These are phyloP conservation scores for Geosmithia morbida DNA, from an alignment of 2,329 filamentous ascomycete species.

Conservation along the genomic window DNA sequence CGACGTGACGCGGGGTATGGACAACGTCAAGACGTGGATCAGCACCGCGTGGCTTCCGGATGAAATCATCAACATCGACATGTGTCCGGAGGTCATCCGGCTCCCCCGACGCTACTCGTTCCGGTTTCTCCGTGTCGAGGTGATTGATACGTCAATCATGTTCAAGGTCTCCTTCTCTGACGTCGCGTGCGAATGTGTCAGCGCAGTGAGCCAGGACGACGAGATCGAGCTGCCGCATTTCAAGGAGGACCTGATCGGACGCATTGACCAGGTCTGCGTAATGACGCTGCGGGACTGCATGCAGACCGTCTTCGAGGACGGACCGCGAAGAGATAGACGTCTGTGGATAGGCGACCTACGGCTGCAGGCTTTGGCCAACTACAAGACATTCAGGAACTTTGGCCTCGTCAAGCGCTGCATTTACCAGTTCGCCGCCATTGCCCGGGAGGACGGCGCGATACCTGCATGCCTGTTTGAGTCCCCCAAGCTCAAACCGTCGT, in stretches of 20 bases:
- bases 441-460: slow-evolving; percentile 15
- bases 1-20: slow-evolving; percentile 18
- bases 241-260: slow-evolving; percentile 7
- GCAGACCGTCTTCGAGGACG: slow-evolving; percentile 23
- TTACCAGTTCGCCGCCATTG: slow-evolving; percentile 17
- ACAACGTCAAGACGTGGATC: slow-evolving; percentile 19
- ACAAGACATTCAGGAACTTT: slow-evolving; percentile 18
- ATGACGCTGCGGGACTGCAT: slow-evolving; percentile 20
- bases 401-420: slow-evolving; percentile 18
- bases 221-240: slow-evolving; percentile 6
- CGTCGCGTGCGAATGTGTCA: slow-evolving; percentile 12
- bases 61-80: slow-evolving; percentile 18
- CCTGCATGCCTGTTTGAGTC: slow-evolving; percentile 19
- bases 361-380: slow-evolving; percentile 20
- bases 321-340: slow-evolving; percentile 18
- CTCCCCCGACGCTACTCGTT: slow-evolving; percentile 17
- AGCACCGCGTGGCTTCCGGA: slow-evolving; percentile 21
- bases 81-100: slow-evolving; percentile 12
- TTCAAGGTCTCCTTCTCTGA: slow-evolving; percentile 16
- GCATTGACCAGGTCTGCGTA: slow-evolving; percentile 15
- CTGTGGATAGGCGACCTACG: slow-evolving; percentile 21
- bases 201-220: slow-evolving; percentile 9
- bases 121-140: slow-evolving; percentile 16
- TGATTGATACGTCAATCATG: slow-evolving; percentile 18
- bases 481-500: slow-evolving; percentile 11